phyloP scores from a whole-genome alignment of 495 filamentous ascomycete species.

The Penicillium canariense region DNA sequence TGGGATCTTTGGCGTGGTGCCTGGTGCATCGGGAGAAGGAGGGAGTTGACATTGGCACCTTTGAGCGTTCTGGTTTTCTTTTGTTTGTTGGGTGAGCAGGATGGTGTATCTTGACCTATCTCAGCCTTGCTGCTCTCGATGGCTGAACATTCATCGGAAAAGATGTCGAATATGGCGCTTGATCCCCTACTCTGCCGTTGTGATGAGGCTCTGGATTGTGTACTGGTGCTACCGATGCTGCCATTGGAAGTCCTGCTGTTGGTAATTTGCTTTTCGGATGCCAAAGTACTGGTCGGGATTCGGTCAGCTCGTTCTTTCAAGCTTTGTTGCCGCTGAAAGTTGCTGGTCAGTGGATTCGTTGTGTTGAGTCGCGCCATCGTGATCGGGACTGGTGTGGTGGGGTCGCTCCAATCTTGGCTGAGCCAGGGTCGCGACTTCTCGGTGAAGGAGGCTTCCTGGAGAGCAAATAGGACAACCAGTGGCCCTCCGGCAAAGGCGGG shows the following conservation, averaged over 20 bases:
- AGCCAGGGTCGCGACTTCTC: background rate
- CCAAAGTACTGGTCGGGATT: background rate
- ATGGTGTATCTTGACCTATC: background rate
- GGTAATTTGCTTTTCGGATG: background rate
- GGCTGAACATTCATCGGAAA: conserved; percentile 28
- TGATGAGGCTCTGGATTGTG: conserved; percentile 3
- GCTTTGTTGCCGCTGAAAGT: background rate
- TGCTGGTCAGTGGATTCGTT: conserved; percentile 1
- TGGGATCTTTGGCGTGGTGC: conserved; percentile 22
- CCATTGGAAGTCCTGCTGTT: background rate
- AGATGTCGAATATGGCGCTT: conserved; percentile 31
- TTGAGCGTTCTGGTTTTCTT: conserved; percentile 28
- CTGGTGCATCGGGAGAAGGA: conserved; percentile 30
- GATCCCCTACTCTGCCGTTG: conserved; percentile 17
- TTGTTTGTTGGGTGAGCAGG: conserved; percentile 16
- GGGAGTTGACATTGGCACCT: conserved; percentile 36
- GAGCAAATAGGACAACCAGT: background rate
- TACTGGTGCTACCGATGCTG: background rate
- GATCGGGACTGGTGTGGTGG: background rate
- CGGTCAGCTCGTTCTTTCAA: background rate
- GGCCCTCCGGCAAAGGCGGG: background rate
- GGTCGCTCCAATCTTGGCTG: background rate
- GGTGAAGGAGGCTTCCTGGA: background rate
- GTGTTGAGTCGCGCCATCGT: conserved; percentile 15
- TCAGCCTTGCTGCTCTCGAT: conserved; percentile 18